Evolutionary conservation across 495 filamentous ascomycete species (phyloP), one percentile per base, ranked within the genome.

Genomic region (Penicillium cinerascens): DNA sequence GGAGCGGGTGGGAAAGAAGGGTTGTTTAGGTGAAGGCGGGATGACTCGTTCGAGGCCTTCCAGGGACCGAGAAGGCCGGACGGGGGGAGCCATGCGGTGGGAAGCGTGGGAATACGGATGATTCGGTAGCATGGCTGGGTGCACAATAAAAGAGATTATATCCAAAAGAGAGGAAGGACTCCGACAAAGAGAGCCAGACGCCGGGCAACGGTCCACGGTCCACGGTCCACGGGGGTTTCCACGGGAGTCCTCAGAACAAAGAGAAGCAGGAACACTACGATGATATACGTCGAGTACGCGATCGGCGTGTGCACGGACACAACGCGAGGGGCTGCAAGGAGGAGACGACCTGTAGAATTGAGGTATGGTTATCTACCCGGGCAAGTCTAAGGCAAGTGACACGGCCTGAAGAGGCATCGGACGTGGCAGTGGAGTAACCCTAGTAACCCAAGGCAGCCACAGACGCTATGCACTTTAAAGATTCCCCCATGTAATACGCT

Each of bases 31-130:
- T n/a, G 51, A 51, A n/a, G 35, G 72, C 18, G 71, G 72, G 15
- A 77, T 59, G 15, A 71, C 68, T 51, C 60, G 61, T 43, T 77
- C 74, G 16, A 77, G 52, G n/a, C 74, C 74, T 53, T 75, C 72
- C 10, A 75, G 65, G 2, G 74, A 74, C 25, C 63, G 66, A 27
- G 70, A 75, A 0, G 67, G 66, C 38, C 65, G 66, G 16, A 73
- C 58, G 11, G 71, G 70, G 15, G 73, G 70, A n/a, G 71, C 65
- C 45, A 57, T 62, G 45, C 62, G 60, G 29, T 13, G 9, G 26
- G 7, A 8, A 13, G 9, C 29, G 18, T 56, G 38, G 25, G 56
- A 16, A 23, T 56, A 48, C 23, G 59, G 54, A 6, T 51, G 61
- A 3, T 59, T 63, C 9, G 59, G 55, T 25, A 62, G 45, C 67